Conservation (phyloP, 345 rosid genomes). For the Raphanus raphanistrum region DNA sequence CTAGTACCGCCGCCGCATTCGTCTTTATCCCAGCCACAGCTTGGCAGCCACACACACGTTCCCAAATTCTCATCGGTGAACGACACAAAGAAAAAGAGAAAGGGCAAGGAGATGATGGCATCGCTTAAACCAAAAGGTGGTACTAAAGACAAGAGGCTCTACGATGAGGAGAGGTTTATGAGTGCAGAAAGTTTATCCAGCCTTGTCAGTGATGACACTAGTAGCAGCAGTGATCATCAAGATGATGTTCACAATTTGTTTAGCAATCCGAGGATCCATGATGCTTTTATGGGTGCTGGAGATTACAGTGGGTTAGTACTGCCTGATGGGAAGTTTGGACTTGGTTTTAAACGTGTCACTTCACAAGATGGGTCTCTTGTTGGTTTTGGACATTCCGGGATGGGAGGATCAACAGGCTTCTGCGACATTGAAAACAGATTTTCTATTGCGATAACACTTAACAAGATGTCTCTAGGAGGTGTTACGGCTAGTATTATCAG, state of each 20-base stretch:
- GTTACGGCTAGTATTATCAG: constrained; percentile 60
- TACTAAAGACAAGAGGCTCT: constrained; percentile 18
- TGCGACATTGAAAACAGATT: constrained; percentile 73
- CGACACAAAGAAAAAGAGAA: constrained; percentile 43
- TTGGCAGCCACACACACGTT: constrained; percentile 81
- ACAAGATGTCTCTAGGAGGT: constrained; percentile 78
- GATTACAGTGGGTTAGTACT: constrained; percentile 54
- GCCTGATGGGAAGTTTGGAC: constrained; percentile 68
- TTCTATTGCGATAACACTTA: constrained; percentile 81
- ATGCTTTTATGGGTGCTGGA: constrained; percentile 75
- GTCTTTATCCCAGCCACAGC: constrained; percentile 62
- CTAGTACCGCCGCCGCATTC: constrained; percentile 76
- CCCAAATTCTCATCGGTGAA: constrained; percentile 57
- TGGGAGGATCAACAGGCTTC: constrained; percentile 95
- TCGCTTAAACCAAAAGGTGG: constrained; percentile 32
- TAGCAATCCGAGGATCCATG: constrained; percentile 57
- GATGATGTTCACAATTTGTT: constrained; percentile 39
- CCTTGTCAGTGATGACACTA: constrained; percentile 40
- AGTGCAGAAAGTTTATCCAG: constrained; percentile 40
- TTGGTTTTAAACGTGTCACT: constrained; percentile 65
- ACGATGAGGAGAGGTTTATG: constrained; percentile 25
- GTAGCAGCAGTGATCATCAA: constrained; percentile 26
- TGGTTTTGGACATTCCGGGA: constrained; percentile 94
- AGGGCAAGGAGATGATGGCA: constrained; percentile 30
- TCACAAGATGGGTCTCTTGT: constrained; percentile 53